A percentile compares a stretch with the other conserved stretches of the same genome.
These are phyloP conservation scores for Furcasterigmium furcatum DNA, from an alignment of 2,329 filamentous ascomycete genomes.

Conservation along the genomic window DNA sequence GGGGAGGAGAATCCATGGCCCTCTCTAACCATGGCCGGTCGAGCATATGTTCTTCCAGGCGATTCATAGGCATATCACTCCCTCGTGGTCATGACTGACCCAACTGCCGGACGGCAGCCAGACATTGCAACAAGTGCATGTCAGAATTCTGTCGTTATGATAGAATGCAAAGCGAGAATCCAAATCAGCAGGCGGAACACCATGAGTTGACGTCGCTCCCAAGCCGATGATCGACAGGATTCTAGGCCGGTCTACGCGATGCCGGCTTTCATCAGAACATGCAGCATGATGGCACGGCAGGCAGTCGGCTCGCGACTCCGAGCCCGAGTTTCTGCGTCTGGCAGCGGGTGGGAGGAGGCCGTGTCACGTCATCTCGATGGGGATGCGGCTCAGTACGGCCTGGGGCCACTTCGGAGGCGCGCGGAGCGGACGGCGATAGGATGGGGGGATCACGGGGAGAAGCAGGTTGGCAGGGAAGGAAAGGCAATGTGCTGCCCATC, in stretches of 20 bases:
- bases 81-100: neutral
- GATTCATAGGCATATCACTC: no score
- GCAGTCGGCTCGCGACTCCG: constrained; percentile 2
- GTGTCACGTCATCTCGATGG: neutral
- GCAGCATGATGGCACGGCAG: neutral
- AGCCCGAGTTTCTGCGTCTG: neutral
- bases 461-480: neutral
- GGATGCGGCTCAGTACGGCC: neutral
- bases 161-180: neutral
- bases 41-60: no score
- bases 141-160: neutral
- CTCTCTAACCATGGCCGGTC: no score
- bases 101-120: neutral
- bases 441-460: neutral
- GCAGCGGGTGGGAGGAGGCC: neutral
- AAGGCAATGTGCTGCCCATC: neutral
- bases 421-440: neutral
- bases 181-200: neutral
- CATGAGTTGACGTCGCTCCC: neutral
- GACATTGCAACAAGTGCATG: neutral
- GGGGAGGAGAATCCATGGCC: no score
- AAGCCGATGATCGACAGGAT: neutral
- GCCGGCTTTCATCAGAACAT: neutral
- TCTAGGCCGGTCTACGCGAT: constrained; percentile 4
- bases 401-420: neutral